Percentiles rank a stretch among this genome's conserved stretches.
These are phyloP conservation scores for Fusarium brevicatenulatum DNA, from an alignment of 2,329 filamentous ascomycete genomes.

Conservation along the genomic window DNA sequence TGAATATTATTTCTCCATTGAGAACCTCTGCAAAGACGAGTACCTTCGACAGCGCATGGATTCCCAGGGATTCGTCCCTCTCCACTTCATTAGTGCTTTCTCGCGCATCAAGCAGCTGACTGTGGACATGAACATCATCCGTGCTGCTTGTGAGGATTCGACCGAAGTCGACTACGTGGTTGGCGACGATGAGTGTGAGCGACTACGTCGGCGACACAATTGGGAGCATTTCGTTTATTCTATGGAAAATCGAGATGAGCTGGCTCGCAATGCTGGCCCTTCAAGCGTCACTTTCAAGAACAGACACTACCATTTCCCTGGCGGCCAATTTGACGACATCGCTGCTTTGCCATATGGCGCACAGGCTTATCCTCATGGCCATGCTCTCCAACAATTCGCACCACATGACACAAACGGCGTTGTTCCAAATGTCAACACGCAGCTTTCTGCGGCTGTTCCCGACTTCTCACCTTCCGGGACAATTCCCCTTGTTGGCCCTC, in stretches of 20 bases:
- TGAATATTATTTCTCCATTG: conserved; percentile 96
- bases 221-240: conserved; percentile 86
- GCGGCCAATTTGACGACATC: conserved; percentile 48
- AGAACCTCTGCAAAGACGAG: conserved; percentile 93
- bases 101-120: conserved; percentile 68
- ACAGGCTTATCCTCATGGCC: conserved; percentile 45
- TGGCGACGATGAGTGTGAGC: conserved; percentile 80
- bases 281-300: conserved; percentile 53
- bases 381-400: conserved; percentile 45
- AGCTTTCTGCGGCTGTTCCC: conserved; percentile 53
- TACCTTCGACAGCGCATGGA: conserved; percentile 94
- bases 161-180: conserved; percentile 77
- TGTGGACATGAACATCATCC: conserved; percentile 76
- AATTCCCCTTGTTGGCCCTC: conserved; percentile 23
- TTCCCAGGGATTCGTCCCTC: conserved; percentile 87
- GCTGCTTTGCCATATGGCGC: conserved; percentile 47
- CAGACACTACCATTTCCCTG: conserved; percentile 43
- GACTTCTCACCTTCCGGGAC: conserved; percentile 52
- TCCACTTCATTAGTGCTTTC: conserved; percentile 85
- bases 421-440: conserved; percentile 43
- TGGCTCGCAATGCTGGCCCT: conserved; percentile 78
- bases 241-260: conserved; percentile 75
- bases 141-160: conserved; percentile 78
- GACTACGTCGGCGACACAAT: conserved; percentile 76
- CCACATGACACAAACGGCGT: conserved; percentile 52